Evolutionary conservation across 768 basidiomycete species (phyloP).

Genomic region (Naganishia randhawae): DNA sequence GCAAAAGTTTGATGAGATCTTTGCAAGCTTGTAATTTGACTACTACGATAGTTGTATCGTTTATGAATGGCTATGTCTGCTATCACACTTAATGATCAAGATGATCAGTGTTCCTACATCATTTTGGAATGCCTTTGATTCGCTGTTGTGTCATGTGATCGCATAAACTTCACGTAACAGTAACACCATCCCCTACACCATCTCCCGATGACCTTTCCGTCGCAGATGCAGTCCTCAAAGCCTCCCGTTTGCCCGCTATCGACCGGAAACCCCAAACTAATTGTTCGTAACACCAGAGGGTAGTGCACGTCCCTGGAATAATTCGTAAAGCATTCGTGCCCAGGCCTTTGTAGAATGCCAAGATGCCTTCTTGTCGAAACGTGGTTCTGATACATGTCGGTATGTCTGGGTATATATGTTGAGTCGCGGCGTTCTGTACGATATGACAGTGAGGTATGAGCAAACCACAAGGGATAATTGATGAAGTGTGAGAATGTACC

Average conservation of each 20-base stretch:
- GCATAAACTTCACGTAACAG: neutral
- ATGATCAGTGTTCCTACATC: neutral
- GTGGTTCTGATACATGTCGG: conserved; percentile 73
- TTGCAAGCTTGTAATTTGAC: conserved; percentile 4
- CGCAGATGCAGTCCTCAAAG: neutral
- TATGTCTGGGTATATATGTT: conserved; percentile 70
- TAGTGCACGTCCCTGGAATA: conserved; percentile 93
- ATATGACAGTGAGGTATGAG: neutral
- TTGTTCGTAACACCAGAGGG: conserved; percentile 87
- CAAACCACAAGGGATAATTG: neutral
- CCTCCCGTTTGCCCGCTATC: conserved; percentile 38
- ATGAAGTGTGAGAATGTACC: conserved; percentile 53
- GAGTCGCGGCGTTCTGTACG: conserved; percentile 29
- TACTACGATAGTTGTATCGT: neutral
- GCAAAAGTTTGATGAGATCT: conserved; percentile 20
- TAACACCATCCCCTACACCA: neutral
- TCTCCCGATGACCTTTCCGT: conserved; percentile 1
- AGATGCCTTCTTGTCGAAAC: conserved; percentile 71
- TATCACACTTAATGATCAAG: neutral
- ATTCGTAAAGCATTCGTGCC: conserved; percentile 91
- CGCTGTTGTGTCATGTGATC: too few relatives aligned
- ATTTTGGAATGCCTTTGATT: neutral
- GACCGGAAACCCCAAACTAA: conserved; percentile 48
- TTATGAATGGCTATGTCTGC: neutral
- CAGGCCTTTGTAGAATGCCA: conserved; percentile 90